These are phyloP conservation scores for Blastomyces parvus DNA, from an alignment of 2,329 filamentous ascomycete genomes.

Conservation along the genomic window DNA sequence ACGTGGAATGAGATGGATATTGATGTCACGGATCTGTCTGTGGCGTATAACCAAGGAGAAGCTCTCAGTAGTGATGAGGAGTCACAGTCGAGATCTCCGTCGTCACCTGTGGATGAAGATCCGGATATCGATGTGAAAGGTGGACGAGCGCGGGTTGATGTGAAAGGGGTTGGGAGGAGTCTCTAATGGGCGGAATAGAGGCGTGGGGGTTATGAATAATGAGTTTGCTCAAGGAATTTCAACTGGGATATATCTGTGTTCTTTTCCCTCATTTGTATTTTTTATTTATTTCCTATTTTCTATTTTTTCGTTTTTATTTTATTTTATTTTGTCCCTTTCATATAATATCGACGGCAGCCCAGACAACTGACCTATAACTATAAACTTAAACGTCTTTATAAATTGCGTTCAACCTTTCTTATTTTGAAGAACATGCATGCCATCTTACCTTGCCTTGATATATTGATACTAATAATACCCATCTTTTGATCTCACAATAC, in stretches of 20 bases:
- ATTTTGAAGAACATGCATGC: background rate
- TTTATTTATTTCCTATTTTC: too few species aligned
- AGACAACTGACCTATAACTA: too few species aligned
- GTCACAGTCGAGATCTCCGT: background rate
- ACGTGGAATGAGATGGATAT: slow-evolving; percentile 64
- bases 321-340: too few species aligned
- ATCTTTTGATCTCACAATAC: background rate
- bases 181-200: background rate
- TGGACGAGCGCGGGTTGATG: background rate
- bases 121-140: background rate
- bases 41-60: slow-evolving; percentile 25
- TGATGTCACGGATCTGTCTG: slow-evolving; percentile 24
- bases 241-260: background rate
- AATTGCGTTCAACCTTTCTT: too few species aligned
- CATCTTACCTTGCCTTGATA: background rate
- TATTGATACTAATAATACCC: background rate
- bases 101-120: background rate
- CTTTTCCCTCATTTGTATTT: background rate
- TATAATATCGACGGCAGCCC: too few species aligned
- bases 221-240: background rate
- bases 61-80: slow-evolving; percentile 24
- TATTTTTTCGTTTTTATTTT: too few species aligned
- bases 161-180: background rate
- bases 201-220: background rate
- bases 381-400: background rate